phyloP scores from a whole-genome alignment of 208 protist genomes.

The Endotrypanum monterogeii region DNA sequence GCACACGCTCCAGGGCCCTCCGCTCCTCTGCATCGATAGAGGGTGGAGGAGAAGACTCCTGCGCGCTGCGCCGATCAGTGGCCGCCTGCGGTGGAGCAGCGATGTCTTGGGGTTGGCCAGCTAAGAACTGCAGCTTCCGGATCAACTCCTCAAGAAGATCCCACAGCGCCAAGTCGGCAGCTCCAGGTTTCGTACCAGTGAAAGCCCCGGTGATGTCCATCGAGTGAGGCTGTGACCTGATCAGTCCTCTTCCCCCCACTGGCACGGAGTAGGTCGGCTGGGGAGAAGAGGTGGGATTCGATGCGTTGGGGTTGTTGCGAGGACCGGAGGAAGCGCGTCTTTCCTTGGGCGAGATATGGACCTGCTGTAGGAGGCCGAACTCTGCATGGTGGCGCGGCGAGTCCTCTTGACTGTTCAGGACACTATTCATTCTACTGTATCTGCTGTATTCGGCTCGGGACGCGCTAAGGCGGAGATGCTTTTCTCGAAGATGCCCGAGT shows the following conservation, averaged over 20 bases:
- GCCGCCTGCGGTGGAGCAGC: no score
- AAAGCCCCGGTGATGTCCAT: no score
- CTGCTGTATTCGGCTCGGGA: constrained; percentile 14
- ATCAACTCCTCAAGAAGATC: constrained; percentile 8
- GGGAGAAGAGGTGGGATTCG: not conserved
- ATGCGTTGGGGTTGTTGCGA: not conserved
- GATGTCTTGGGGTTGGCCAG: not conserved
- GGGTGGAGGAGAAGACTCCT: not conserved
- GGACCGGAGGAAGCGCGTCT: no score
- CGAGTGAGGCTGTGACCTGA: not conserved
- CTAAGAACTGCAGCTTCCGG: constrained; percentile 4
- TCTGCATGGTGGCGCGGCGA: constrained; percentile 13
- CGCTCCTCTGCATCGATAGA: constrained; percentile 5
- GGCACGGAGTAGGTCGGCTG: not conserved
- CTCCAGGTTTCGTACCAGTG: not conserved
- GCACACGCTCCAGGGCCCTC: constrained; percentile 14
- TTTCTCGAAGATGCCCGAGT: constrained; percentile 11
- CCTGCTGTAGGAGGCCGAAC: constrained; percentile 1
- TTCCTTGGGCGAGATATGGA: not conserved
- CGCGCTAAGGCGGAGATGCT: constrained; percentile 11
- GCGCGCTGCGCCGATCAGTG: not conserved
- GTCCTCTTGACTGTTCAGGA: not conserved
- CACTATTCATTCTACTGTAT: constrained; percentile 10
- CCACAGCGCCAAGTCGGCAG: not conserved
- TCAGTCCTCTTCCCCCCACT: not conserved